phyloP scores from a whole-genome alignment of 805 yeast genomes.

The Sugiyamaella boreocaroliniensis region DNA sequence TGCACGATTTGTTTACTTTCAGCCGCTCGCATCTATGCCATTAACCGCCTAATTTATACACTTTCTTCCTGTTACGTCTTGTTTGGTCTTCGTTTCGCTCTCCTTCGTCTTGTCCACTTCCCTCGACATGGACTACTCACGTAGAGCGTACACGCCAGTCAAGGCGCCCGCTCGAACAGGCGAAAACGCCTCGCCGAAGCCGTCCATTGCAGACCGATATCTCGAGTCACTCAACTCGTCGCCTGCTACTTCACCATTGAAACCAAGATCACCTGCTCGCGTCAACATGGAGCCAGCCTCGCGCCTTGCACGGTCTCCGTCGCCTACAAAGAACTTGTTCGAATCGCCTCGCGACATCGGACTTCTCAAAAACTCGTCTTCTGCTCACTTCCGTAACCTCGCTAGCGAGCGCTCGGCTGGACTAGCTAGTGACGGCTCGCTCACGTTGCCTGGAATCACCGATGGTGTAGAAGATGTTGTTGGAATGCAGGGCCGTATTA shows the following conservation, averaged over 20 bases:
- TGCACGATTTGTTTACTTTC: too few relatives aligned
- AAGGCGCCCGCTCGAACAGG: background rate
- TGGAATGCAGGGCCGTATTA: conserved; percentile 29
- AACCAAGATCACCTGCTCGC: conserved; percentile 17
- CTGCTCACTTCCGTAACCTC: conserved; percentile 22
- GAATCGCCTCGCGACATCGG: conserved; percentile 13
- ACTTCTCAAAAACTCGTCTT: conserved; percentile 19
- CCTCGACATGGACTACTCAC: background rate
- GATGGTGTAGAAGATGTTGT: conserved; percentile 28
- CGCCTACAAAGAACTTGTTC: conserved; percentile 10
- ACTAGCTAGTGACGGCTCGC: conserved; percentile 2
- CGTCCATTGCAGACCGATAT: conserved; percentile 20
- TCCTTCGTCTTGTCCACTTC: too few relatives aligned
- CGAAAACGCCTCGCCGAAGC: conserved; percentile 4
- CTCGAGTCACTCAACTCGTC: conserved; percentile 8
- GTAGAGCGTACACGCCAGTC: background rate
- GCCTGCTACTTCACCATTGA: conserved; percentile 7
- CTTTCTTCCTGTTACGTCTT: too few relatives aligned
- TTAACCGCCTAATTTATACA: too few relatives aligned
- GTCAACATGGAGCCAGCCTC: conserved; percentile 11
- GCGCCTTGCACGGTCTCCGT: conserved; percentile 12
- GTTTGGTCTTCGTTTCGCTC: too few relatives aligned
- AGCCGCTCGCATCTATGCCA: too few relatives aligned
- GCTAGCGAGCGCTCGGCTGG: conserved; percentile 12
- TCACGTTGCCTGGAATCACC: conserved; percentile 27